Percentiles rank a stretch among this genome's conserved stretches.
These are phyloP conservation scores for Pleurotus giganteus DNA, from an alignment of 768 basidiomycete genomes.

Conservation along the genomic window DNA sequence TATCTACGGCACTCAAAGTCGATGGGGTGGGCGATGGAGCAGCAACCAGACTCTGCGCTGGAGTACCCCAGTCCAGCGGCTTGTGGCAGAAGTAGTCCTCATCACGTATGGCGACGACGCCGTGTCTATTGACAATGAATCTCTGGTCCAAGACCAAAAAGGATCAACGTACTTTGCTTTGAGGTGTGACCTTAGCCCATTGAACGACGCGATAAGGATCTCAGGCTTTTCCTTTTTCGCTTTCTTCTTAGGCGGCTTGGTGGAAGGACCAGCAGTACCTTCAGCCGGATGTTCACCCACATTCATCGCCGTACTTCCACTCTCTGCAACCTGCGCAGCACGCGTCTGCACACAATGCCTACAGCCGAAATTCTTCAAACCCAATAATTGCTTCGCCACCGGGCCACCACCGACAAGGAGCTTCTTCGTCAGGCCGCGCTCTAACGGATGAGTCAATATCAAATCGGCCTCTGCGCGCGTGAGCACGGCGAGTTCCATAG, in stretches of 20 bases:
- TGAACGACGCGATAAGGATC: slow-evolving; percentile 35
- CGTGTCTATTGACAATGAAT: slow-evolving; percentile 58
- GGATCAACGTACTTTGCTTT: slow-evolving; percentile 50
- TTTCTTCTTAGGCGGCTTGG: slow-evolving; percentile 4
- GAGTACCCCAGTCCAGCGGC: background rate
- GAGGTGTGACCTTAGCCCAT: slow-evolving; percentile 61
- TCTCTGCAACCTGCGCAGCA: background rate
- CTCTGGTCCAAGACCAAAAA: background rate
- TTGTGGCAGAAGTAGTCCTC: slow-evolving; percentile 45
- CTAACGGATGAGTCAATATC: slow-evolving; percentile 18
- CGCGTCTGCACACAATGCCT: slow-evolving; percentile 40
- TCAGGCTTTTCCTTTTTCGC: slow-evolving; percentile 20
- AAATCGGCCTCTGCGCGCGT: slow-evolving; percentile 16
- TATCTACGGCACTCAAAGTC: no score
- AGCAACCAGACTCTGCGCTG: background rate
- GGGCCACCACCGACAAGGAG: slow-evolving; percentile 16
- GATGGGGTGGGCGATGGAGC: no score
- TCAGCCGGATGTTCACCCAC: background rate
- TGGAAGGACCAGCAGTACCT: slow-evolving; percentile 8
- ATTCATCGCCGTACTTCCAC: slow-evolving; percentile 1
- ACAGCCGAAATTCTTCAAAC: slow-evolving; percentile 45
- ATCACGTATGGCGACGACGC: slow-evolving; percentile 42
- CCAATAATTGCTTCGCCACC: slow-evolving; percentile 13
- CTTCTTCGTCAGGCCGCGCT: slow-evolving; percentile 18
- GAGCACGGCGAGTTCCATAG: slow-evolving; percentile 40